These are phyloP conservation scores for Paracoccidioides lutzii DNA, from an alignment of 2,329 filamentous ascomycete genomes.

Conservation along the genomic window DNA sequence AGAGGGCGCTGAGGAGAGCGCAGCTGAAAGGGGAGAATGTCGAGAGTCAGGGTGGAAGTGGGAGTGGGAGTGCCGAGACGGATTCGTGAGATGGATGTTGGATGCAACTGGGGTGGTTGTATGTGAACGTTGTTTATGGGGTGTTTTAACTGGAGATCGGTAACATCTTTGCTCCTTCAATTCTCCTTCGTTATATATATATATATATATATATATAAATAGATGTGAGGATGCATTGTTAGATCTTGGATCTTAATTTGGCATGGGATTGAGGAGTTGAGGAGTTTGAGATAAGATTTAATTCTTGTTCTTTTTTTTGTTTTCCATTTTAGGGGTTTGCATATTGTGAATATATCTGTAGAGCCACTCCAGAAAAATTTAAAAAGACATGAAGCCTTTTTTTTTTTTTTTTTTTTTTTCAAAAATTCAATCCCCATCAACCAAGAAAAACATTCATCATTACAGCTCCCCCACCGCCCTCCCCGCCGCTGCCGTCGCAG, in stretches of 20 bases:
- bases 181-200: no score
- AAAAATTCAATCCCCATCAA: neutral
- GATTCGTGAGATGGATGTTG: neutral
- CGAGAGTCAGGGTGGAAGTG: neutral
- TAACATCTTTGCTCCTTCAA: no score
- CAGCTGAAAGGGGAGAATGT: constrained; percentile 9
- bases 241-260: no score
- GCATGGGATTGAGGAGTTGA: neutral
- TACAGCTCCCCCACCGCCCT: constrained; percentile 18
- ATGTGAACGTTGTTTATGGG: no score
- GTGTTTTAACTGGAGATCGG: no score
- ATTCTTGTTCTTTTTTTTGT: neutral
- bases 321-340: neutral
- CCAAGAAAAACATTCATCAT: constrained; percentile 3
- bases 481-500: constrained; percentile 15
- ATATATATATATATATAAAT: no score
- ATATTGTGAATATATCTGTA: neutral
- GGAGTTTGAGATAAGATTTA: no score
- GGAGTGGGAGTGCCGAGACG: constrained; percentile 1
- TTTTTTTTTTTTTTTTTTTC: constrained; percentile 6
- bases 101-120: no score
- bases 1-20: constrained; percentile 32
- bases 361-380: no score
- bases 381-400: neutral
- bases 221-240: no score